These are phyloP conservation scores for Penicillium occitanis DNA, from an alignment of 2,329 filamentous ascomycete species.

Conservation along the genomic window DNA sequence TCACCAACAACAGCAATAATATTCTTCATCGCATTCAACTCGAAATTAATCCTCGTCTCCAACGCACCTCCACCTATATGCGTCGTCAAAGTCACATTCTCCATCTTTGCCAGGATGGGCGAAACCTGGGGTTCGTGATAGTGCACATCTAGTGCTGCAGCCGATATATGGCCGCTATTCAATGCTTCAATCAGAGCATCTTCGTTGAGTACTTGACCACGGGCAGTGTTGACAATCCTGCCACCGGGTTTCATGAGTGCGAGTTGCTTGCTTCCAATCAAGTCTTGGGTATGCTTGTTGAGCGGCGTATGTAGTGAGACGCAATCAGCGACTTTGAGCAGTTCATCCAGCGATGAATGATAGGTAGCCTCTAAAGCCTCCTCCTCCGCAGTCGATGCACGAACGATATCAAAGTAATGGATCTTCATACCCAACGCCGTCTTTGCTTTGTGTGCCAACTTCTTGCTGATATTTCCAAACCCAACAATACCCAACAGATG, in stretches of 20 bases:
- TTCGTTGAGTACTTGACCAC: constrained; percentile 53
- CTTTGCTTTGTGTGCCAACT: constrained; percentile 60
- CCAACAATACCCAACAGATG: constrained; percentile 67
- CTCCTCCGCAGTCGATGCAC: constrained; percentile 42
- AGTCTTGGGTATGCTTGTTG: constrained; percentile 36
- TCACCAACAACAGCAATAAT: constrained; percentile 12
- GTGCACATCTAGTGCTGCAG: constrained; percentile 28
- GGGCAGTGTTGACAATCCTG: constrained; percentile 54
- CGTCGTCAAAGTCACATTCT: constrained; percentile 16
- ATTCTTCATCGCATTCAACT: constrained; percentile 19
- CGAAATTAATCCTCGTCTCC: constrained; percentile 18
- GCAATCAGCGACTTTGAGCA: constrained; percentile 48
- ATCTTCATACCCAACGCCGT: constrained; percentile 67
- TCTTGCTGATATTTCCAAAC: constrained; percentile 65
- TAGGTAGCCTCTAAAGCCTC: constrained; percentile 42
- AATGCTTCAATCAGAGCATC: constrained; percentile 49
- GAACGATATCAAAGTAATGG: constrained; percentile 53
- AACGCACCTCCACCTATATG: constrained; percentile 15
- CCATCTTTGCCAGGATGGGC: constrained; percentile 12
- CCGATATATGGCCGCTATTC: constrained; percentile 47
- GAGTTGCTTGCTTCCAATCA: constrained; percentile 46
- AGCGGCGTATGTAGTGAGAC: constrained; percentile 50
- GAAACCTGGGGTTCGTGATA: constrained; percentile 16
- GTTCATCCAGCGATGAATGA: constrained; percentile 44
- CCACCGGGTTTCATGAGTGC: constrained; percentile 50